These are phyloP conservation scores for Trypanosoma caninum DNA, from an alignment of 208 protist species.

Conservation along the genomic window DNA sequence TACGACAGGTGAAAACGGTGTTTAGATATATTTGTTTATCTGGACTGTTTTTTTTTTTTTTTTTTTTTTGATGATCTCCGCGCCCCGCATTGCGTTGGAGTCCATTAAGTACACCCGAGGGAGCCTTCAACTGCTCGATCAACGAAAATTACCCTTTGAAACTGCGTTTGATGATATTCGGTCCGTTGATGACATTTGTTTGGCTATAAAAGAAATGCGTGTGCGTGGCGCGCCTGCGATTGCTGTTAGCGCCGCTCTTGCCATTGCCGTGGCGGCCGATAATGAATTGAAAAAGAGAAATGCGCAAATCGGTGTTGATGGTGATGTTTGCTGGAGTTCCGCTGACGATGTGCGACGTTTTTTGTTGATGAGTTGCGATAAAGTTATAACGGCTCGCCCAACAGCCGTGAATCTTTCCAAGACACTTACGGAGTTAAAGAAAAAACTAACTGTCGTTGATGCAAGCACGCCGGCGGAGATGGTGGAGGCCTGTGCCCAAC, in stretches of 20 bases:
- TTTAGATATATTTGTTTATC: not conserved
- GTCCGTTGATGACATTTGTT: conserved; percentile 84
- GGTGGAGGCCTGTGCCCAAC: conserved; percentile 46
- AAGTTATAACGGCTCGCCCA: conserved; percentile 90
- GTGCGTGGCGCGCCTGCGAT: conserved; percentile 96
- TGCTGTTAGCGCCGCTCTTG: conserved; percentile 92
- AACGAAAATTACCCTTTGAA: conserved; percentile 77
- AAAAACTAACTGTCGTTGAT: conserved; percentile 30
- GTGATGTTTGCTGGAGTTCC: conserved; percentile 24
- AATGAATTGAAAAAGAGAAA: conserved; percentile 25
- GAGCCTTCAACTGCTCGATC: conserved; percentile 72
- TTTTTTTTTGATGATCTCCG: not conserved
- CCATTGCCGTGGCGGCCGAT: conserved; percentile 83
- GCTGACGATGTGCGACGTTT: conserved; percentile 42
- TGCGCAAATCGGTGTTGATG: too few relatives aligned
- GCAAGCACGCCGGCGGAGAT: conserved; percentile 25
- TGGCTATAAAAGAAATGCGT: conserved; percentile 92
- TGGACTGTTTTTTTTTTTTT: not conserved
- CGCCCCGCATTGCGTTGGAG: conserved; percentile 65
- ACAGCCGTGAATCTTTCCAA: conserved; percentile 96
- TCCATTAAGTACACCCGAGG: conserved; percentile 76
- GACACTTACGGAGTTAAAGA: conserved; percentile 66
- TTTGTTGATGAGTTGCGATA: conserved; percentile 74
- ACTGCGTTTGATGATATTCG: conserved; percentile 78
- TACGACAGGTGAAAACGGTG: too few relatives aligned